Percentiles rank a stretch among this genome's conserved stretches.
Evolutionary conservation across 2,329 filamentous ascomycete species (phyloP).

Genomic region (Neofusicoccum umdonicola): DNA sequence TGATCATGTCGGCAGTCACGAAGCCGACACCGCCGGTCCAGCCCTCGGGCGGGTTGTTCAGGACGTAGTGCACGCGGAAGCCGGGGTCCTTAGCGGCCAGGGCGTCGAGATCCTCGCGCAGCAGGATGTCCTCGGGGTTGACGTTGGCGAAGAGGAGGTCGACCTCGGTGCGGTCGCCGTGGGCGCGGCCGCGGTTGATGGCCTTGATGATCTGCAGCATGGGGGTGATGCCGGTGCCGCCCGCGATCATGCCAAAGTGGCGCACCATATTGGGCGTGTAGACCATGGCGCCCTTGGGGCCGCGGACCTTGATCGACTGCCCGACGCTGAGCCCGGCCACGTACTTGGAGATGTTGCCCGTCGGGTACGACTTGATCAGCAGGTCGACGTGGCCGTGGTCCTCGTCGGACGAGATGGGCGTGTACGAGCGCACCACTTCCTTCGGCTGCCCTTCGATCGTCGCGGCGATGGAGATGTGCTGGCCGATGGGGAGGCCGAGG

Average conservation of each 20-base stretch:
- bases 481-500: constrained; percentile 94
- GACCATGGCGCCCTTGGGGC: constrained; percentile 96
- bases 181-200: constrained; percentile 72
- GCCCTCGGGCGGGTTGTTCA: constrained; percentile 89
- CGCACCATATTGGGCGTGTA: constrained; percentile 97
- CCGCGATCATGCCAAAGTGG: constrained; percentile 96
- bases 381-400: constrained; percentile 86
- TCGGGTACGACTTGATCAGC: constrained; percentile 95
- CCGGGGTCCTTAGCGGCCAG: constrained; percentile 73
- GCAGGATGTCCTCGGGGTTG: constrained; percentile 83
- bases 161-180: constrained; percentile 76
- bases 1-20: constrained; percentile 93
- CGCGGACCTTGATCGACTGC: constrained; percentile 77
- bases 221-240: constrained; percentile 94
- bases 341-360: constrained; percentile 94
- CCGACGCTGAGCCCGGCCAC: constrained; percentile 80
- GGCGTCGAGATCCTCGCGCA: constrained; percentile 86
- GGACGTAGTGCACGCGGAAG: constrained; percentile 89
- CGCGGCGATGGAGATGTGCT: constrained; percentile 93
- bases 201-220: constrained; percentile 97
- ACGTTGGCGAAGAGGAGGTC: constrained; percentile 98
- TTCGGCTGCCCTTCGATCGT: constrained; percentile 44
- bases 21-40: constrained; percentile 95
- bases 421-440: constrained; percentile 42
- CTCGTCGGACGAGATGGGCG: constrained; percentile 41